phyloP scores from a whole-genome alignment of 768 basidiomycete genomes.

The Neoboletus brunneissimus region DNA sequence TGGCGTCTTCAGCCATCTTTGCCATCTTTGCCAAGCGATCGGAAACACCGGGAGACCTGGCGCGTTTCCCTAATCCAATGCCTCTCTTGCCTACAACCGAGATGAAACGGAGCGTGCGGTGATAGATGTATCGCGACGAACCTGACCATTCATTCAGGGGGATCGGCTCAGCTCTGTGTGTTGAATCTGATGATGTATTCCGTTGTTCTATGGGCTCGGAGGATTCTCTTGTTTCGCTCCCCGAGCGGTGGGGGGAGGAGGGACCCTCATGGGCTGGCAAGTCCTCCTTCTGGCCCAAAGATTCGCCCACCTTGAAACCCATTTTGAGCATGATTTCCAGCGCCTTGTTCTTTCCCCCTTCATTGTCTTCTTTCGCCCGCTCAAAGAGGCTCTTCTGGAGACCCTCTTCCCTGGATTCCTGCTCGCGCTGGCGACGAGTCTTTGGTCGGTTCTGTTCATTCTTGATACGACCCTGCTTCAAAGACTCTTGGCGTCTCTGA shows the following conservation, averaged over 20 bases:
- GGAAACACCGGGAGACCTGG: conserved; percentile 58
- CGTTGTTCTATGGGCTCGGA: conserved; percentile 2
- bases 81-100: conserved; percentile 66
- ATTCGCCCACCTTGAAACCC: conserved; percentile 85
- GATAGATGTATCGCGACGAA: conserved; percentile 32
- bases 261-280: conserved; percentile 2
- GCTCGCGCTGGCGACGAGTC: conserved; percentile 60
- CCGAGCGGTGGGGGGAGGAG: conserved; percentile 2
- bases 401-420: conserved; percentile 74
- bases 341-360: conserved; percentile 60
- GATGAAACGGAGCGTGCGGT: conserved; percentile 1
- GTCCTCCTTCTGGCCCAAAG: conserved; percentile 51
- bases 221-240: neutral
- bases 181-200: conserved; percentile 4
- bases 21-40: conserved; percentile 74
- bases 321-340: conserved; percentile 91
- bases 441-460: conserved; percentile 68
- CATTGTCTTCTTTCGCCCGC: conserved; percentile 60
- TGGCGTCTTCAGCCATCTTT: conserved; percentile 51
- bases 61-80: conserved; percentile 68
- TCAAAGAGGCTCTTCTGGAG: conserved; percentile 80
- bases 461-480: conserved; percentile 54
- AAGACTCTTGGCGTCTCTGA: conserved; percentile 65
- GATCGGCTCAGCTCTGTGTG: conserved; percentile 64
- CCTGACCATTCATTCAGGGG: conserved; percentile 82